Evolutionary conservation across 345 rosid species (phyloP).

Genomic region (Lenwebbia sp.): DNA sequence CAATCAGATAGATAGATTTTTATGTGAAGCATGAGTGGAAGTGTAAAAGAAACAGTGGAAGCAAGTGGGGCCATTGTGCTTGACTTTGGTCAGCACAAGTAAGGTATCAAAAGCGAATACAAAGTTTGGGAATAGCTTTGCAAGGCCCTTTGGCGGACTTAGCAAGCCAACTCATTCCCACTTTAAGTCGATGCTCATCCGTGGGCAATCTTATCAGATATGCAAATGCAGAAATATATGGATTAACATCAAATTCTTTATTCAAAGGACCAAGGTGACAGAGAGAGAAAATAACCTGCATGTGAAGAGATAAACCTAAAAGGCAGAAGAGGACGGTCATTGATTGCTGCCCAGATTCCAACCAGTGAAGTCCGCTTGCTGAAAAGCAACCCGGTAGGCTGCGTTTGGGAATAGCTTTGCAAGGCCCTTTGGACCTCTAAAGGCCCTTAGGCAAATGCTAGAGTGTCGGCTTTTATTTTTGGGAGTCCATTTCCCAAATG

Average conservation of each 20-base stretch:
- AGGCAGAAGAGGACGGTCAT: conserved; percentile 77
- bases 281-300: conserved; percentile 35
- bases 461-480: too few species aligned
- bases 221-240: conserved; percentile 12
- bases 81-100: too few species aligned
- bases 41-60: too few species aligned
- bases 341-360: conserved; percentile 99
- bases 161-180: conserved; percentile 85
- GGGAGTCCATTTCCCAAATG: too few species aligned
- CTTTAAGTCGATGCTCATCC: conserved; percentile 83
- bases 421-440: too few species aligned
- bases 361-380: conserved; percentile 93
- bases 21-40: too few species aligned
- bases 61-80: too few species aligned
- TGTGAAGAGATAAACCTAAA: conserved; percentile 54
- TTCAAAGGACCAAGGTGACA: background rate
- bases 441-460: too few species aligned
- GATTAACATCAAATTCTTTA: background rate
- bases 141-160: conserved; percentile 63
- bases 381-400: conserved; percentile 79
- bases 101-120: too few species aligned
- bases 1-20: too few species aligned
- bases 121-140: too few species aligned
- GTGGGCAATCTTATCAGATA: conserved; percentile 85
- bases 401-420: too few species aligned